Conservation (phyloP, 441 rosid genomes). For the Erodium trifolium region DNA sequence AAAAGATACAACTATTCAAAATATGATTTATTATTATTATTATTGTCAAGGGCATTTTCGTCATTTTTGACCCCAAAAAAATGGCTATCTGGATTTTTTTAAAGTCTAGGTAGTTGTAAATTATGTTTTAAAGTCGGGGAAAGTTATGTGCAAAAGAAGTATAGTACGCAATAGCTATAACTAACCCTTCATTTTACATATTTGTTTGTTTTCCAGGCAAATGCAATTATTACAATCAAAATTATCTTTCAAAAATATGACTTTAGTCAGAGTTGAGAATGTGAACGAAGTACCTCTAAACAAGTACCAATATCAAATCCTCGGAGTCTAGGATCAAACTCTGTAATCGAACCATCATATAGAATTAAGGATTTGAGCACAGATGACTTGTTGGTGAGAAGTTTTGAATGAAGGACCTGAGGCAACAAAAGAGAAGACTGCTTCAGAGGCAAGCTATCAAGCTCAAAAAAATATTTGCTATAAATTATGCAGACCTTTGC, state of each 20-base stretch:
- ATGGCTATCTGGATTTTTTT: no score
- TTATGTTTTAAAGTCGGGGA: no score
- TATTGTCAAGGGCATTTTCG: no score
- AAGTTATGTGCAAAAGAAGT: no score
- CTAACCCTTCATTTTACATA: background rate
- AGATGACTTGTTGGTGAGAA: conserved; percentile 32
- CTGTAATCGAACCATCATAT: conserved; percentile 77
- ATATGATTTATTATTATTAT: no score
- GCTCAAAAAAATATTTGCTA: background rate
- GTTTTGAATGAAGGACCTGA: conserved; percentile 78
- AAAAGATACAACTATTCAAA: no score
- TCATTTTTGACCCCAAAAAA: no score
- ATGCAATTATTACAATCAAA: background rate
- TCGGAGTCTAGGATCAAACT: conserved; percentile 55
- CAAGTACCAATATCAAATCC: conserved; percentile 83
- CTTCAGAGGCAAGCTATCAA: no score
- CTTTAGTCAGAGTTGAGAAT: conserved; percentile 5
- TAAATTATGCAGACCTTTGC: conserved; percentile 60
- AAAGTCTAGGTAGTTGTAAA: no score
- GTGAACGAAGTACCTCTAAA: conserved; percentile 56
- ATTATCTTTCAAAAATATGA: background rate
- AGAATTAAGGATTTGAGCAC: conserved; percentile 59
- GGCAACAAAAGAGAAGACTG: conserved; percentile 16
- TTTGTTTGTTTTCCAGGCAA: background rate
- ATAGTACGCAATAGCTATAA: no score